Evolutionary conservation across 106 monocot genomes (phyloP), one percentile per base, ranked within the genome.

Genomic region (Dactylorhiza incarnata): DNA sequence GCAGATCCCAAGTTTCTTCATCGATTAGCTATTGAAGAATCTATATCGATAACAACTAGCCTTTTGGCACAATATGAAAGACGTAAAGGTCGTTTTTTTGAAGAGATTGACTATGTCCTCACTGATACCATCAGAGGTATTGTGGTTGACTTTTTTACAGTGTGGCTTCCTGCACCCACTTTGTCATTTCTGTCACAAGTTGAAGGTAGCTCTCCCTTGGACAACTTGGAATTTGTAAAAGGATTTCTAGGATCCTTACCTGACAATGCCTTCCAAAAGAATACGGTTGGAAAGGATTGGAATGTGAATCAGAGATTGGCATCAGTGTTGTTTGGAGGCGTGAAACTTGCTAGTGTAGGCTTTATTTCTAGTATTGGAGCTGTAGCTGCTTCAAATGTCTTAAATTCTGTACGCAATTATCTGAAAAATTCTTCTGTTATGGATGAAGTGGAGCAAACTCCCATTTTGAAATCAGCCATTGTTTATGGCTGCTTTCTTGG

Each of bases 101-200:
- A 96, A 74, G 95, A 96, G 74, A 93, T 96, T 73, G 93, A 96
- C 37, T 96, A 95, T 81, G 95, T 96, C 56, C 67, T 96, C 43
- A 96, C 95, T 58, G 95, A 96, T 76, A 96, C 93, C 24, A 89
- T 96, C 49, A 88, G 95, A 91, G 95, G 95, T 43, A 79, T 85
- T 23, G 93, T 96, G 68, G 95, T 96, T 77, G 95, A 96, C 82
- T 96, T 96, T 77, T 96, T 96, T 76, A 96, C 95, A 8, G 95
- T 96, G 50, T 96, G 95, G 95, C 93, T 96, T 79, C 95, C 95
- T 73, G 95, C 95, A 56, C 95, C 95, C 25, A 96, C 95, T 63
- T 66, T 96, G 29, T 96, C 95, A 49, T 92, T 93, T 69, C 79
- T 95, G n/a, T 77, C 87, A 55, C 87, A 87, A 80, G 76, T 85